phyloP scores from a whole-genome alignment of 805 yeast genomes.

The Pichia nakasei region DNA sequence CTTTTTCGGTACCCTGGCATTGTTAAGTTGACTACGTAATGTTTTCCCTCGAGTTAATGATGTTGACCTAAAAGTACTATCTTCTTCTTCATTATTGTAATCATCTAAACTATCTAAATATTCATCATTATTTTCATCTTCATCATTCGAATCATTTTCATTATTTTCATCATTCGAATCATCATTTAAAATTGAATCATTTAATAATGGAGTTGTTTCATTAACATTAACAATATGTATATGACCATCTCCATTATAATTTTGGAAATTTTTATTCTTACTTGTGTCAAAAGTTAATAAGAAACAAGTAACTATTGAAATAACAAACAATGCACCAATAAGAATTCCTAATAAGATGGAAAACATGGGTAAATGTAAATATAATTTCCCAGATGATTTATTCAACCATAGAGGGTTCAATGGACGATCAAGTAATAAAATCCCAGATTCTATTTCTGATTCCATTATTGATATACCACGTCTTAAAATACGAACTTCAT shows the following conservation, averaged over 20 bases:
- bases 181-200: not conserved
- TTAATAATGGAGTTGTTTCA: slow-evolving; percentile 8
- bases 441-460: slow-evolving; percentile 30
- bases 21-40: not conserved
- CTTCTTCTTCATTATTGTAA: not conserved
- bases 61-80: too few relatives aligned
- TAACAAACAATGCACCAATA: slow-evolving; percentile 43
- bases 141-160: not conserved
- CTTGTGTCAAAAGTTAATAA: not conserved
- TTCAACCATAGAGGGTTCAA: slow-evolving; percentile 58
- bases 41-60: not conserved
- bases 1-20: not conserved
- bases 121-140: not conserved
- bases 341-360: slow-evolving; percentile 63
- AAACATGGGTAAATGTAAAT: slow-evolving; percentile 54
- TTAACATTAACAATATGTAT: slow-evolving; percentile 6
- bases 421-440: slow-evolving; percentile 60
- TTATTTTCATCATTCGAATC: not conserved
- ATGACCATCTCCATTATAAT: not conserved
- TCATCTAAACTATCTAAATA: not conserved
- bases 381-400: slow-evolving; percentile 34
- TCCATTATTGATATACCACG: slow-evolving; percentile 49
- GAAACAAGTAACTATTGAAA: slow-evolving; percentile 26
- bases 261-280: not conserved
- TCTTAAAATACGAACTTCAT: slow-evolving; percentile 48